Evolutionary conservation across 805 yeast genomes (phyloP).

Genomic region (Brettanomyces anomalus): DNA sequence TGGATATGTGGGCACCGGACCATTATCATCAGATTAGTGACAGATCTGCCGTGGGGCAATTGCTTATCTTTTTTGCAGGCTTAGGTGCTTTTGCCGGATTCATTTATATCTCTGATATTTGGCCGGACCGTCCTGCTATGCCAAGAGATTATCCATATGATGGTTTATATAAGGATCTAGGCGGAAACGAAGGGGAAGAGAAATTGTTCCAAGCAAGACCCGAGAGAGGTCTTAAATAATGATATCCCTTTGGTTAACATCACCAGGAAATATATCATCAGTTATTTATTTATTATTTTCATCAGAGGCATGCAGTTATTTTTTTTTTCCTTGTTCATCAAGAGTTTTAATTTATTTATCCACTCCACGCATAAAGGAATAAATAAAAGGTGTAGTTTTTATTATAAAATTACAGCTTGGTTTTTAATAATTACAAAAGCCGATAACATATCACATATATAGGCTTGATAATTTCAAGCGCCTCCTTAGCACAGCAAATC

Average conservation of each 20-base stretch:
- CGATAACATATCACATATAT: too few species aligned
- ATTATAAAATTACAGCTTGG: too few species aligned
- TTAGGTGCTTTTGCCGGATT: constrained; percentile 32
- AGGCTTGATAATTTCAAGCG: too few species aligned
- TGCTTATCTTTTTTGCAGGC: constrained; percentile 46
- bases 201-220: constrained; percentile 34
- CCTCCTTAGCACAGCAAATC: too few species aligned
- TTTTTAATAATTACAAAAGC: too few species aligned
- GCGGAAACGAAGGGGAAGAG: constrained; percentile 45
- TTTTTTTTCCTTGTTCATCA: too few species aligned
- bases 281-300: neutral
- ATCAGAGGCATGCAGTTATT: too few species aligned
- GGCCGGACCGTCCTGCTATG: constrained; percentile 64
- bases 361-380: too few species aligned
- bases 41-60: constrained; percentile 49
- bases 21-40: constrained; percentile 53
- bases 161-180: constrained; percentile 69
- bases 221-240: constrained; percentile 23
- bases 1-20: constrained; percentile 86
- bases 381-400: too few species aligned
- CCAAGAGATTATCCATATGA: constrained; percentile 69
- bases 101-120: constrained; percentile 42
- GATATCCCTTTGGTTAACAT: neutral
- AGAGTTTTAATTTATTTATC: too few species aligned
- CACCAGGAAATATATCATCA: too few species aligned